A percentile compares a stretch with the other conserved stretches of the same genome.
Evolutionary conservation across 768 basidiomycete species (phyloP).

Genomic region (Suillus americanus): DNA sequence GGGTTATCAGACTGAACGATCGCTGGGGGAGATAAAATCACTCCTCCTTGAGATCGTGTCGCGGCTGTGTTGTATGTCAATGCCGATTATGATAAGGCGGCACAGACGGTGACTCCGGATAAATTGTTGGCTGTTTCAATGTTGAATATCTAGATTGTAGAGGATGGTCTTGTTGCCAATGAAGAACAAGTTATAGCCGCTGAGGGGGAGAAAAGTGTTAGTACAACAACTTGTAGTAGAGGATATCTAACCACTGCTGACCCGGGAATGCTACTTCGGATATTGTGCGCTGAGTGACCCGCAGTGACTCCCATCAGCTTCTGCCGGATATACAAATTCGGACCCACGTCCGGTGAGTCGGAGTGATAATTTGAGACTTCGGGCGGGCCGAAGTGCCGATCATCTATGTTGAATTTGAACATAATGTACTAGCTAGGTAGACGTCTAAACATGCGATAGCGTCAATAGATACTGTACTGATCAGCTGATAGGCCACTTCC

Average conservation of each 20-base stretch:
- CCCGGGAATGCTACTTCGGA: neutral
- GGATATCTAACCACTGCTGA: neutral
- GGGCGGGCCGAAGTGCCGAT: neutral
- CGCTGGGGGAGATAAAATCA: slow-evolving; percentile 24
- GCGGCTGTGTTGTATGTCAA: neutral
- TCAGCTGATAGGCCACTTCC: too few relatives aligned
- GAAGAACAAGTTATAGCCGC: neutral
- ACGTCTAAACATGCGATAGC: too few relatives aligned
- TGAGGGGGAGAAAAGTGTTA: neutral
- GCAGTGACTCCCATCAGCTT: too few relatives aligned
- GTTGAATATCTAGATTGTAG: neutral
- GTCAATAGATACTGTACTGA: too few relatives aligned
- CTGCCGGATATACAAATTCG: neutral
- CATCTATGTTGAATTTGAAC: neutral
- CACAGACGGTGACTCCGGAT: neutral
- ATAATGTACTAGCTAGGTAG: too few relatives aligned
- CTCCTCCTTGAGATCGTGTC: slow-evolving; percentile 14
- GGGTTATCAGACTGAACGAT: slow-evolving; percentile 16
- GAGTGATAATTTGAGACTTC: neutral
- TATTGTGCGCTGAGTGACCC: neutral
- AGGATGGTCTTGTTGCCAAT: neutral
- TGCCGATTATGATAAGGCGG: neutral
- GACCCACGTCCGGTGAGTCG: neutral
- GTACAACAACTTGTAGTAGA: neutral
- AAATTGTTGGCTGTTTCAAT: neutral